phyloP scores from a whole-genome alignment of 2,329 filamentous ascomycete species.

The Stachybotrys chartarum region DNA sequence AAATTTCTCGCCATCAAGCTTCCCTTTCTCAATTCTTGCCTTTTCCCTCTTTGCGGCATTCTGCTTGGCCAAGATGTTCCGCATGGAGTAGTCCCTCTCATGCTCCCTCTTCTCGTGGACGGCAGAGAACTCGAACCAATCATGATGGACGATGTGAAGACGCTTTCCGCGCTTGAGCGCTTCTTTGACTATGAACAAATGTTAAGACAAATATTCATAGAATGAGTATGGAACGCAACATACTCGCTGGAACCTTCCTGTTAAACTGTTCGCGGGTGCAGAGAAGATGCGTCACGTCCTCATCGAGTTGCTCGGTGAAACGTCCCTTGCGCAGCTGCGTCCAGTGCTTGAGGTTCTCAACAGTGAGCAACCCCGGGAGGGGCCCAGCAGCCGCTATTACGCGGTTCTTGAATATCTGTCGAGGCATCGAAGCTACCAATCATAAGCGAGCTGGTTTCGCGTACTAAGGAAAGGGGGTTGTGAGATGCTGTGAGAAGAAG shows the following conservation, averaged over 20 bases:
- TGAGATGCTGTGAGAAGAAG: no score
- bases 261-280: constrained; percentile 56
- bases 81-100: constrained; percentile 35
- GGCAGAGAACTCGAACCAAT: constrained; percentile 46
- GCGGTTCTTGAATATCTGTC: constrained; percentile 42
- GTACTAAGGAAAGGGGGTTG: no score
- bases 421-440: constrained; percentile 16
- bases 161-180: constrained; percentile 26
- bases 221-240: not conserved
- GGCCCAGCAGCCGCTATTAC: constrained; percentile 52
- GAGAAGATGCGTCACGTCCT: constrained; percentile 65
- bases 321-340: constrained; percentile 53
- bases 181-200: constrained; percentile 22
- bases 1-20: constrained; percentile 30
- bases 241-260: constrained; percentile 29
- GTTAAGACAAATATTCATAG: not conserved
- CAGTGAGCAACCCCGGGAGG: constrained; percentile 40
- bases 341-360: constrained; percentile 59
- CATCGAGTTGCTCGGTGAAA: constrained; percentile 43
- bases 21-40: constrained; percentile 28
- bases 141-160: constrained; percentile 36
- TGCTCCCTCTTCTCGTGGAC: constrained; percentile 20
- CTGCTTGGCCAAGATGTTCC: constrained; percentile 18
- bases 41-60: constrained; percentile 22
- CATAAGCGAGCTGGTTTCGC: no score